Conservation (phyloP, 176 grass and related monocot species). For the Musa schizocarpa region DNA sequence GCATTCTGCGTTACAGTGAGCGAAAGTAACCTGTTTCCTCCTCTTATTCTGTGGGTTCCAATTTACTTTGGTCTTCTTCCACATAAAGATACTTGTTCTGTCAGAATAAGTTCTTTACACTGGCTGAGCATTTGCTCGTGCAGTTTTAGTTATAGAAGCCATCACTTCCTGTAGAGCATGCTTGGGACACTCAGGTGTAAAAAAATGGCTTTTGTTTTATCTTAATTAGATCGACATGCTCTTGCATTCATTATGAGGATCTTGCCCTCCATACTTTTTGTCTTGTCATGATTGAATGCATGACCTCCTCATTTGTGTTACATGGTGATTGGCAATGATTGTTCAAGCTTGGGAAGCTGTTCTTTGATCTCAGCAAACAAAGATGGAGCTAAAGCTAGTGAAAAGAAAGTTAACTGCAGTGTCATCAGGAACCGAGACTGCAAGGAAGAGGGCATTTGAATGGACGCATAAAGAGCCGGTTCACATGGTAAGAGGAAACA, state of each 20-base stretch:
- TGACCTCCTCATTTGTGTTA: neutral
- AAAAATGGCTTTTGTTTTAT: neutral
- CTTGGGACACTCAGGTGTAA: neutral
- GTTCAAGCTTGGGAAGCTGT: too few relatives aligned
- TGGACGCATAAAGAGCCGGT: too few relatives aligned
- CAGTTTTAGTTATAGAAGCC: neutral
- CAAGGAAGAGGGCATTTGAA: too few relatives aligned
- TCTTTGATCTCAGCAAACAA: too few relatives aligned
- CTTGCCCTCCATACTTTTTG: neutral
- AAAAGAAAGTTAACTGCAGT: too few relatives aligned
- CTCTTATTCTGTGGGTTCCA: neutral
- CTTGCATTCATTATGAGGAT: neutral
- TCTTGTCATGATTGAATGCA: neutral
- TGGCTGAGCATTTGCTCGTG: neutral
- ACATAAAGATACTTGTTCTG: neutral
- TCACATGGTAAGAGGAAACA: too few relatives aligned
- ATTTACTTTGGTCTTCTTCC: neutral
- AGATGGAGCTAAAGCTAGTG: too few relatives aligned
- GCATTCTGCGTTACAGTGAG: constrained; percentile 58
- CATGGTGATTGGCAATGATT: neutral
- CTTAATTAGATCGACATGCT: neutral
- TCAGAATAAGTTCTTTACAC: neutral
- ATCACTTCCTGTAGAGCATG: neutral
- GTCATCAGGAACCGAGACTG: too few relatives aligned
- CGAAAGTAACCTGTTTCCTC: constrained; percentile 36